phyloP scores from a whole-genome alignment of 495 filamentous ascomycete genomes.

The Aspergillus sparsus region DNA sequence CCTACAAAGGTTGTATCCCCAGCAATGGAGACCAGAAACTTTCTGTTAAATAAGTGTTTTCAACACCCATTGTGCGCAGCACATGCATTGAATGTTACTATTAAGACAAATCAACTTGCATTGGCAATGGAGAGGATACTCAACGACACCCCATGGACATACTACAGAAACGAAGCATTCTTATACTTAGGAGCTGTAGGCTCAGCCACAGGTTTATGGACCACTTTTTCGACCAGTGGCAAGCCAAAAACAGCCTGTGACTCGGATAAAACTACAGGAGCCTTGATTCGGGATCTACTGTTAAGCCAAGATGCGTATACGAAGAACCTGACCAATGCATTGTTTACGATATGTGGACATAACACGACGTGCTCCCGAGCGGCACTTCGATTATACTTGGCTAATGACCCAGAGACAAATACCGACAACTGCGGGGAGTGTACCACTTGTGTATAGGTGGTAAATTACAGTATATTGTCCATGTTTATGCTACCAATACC shows the following conservation, averaged over 20 bases:
- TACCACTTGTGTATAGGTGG: not conserved
- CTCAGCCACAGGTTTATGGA: not conserved
- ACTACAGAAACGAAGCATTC: slow-evolving; percentile 3
- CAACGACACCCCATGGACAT: not conserved
- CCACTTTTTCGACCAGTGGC: not conserved
- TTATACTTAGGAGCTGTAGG: not conserved
- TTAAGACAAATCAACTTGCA: not conserved
- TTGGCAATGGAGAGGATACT: not conserved
- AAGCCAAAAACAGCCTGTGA: not conserved
- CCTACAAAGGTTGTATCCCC: not conserved
- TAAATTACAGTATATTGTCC: not conserved
- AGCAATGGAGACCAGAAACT: slow-evolving; percentile 4
- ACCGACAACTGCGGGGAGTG: not conserved
- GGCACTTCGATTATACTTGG: not conserved
- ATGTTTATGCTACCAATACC: not conserved
- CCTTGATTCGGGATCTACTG: slow-evolving; percentile 1
- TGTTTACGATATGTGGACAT: slow-evolving; percentile 1
- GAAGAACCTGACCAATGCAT: slow-evolving; percentile 1
- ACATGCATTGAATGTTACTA: slow-evolving; percentile 1
- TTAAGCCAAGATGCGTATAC: not conserved
- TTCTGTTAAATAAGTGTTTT: not conserved
- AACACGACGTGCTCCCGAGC: not conserved
- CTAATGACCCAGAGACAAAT: slow-evolving; percentile 1
- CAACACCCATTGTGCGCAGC: slow-evolving; percentile 4
- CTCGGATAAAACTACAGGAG: not conserved